phyloP scores from a whole-genome alignment of 2,329 filamentous ascomycete species.

The Aspergillus texensis region DNA sequence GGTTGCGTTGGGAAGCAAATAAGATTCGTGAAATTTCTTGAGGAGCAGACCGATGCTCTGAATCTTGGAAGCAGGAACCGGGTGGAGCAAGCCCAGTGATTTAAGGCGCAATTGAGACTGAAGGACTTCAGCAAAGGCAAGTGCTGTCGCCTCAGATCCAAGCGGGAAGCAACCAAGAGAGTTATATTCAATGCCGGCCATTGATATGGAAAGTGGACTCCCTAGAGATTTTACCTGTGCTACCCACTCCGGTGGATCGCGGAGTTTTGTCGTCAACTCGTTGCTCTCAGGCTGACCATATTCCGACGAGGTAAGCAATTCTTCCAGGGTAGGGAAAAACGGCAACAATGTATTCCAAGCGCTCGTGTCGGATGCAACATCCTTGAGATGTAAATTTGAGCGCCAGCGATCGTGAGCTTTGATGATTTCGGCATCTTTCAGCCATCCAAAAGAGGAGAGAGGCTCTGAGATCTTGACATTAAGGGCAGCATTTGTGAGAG shows the following conservation, averaged over 20 bases:
- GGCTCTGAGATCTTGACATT: slow-evolving; percentile 41
- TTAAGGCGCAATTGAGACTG: slow-evolving; percentile 48
- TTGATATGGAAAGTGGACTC: slow-evolving; percentile 43
- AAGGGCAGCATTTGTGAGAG: slow-evolving; percentile 39
- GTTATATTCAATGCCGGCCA: slow-evolving; percentile 40
- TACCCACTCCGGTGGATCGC: slow-evolving; percentile 38
- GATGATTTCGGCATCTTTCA: slow-evolving; percentile 51
- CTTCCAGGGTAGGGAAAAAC: slow-evolving; percentile 31
- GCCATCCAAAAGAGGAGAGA: slow-evolving; percentile 50
- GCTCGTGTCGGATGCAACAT: slow-evolving; percentile 17
- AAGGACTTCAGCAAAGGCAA: slow-evolving; percentile 49
- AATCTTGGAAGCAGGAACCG: slow-evolving; percentile 37
- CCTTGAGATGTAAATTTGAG: slow-evolving; percentile 31
- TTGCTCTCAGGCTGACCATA: slow-evolving; percentile 9
- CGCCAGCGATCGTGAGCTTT: slow-evolving; percentile 47
- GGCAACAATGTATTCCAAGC: slow-evolving; percentile 32
- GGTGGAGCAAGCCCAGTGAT: slow-evolving; percentile 45
- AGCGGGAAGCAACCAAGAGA: slow-evolving; percentile 52
- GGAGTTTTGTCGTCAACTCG: slow-evolving; percentile 17
- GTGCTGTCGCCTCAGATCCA: slow-evolving; percentile 44
- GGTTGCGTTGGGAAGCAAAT: slow-evolving; percentile 23
- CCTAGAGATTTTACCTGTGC: slow-evolving; percentile 34
- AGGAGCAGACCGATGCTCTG: slow-evolving; percentile 37
- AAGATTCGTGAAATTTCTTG: slow-evolving; percentile 33
- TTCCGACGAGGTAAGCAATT: slow-evolving; percentile 30